Conservation (phyloP, 1,284 basidiomycete species). For the Malassezia cuniculi region DNA sequence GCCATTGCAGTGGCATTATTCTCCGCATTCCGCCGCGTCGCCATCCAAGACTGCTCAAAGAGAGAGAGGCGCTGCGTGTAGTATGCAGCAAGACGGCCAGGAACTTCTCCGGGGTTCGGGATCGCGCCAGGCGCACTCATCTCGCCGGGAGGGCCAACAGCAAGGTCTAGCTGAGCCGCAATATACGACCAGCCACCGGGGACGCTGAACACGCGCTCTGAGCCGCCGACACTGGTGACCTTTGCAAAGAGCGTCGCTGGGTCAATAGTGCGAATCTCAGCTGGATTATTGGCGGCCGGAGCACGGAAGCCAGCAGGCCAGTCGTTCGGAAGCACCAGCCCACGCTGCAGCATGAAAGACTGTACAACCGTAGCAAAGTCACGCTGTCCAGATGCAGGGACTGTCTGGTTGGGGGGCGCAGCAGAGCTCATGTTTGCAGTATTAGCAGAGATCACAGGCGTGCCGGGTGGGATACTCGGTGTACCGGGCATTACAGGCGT, state of each 20-base stretch:
- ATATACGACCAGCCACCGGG: conserved; percentile 36
- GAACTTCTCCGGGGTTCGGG: conserved; percentile 25
- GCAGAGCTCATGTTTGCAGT: no score
- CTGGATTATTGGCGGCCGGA: conserved; percentile 21
- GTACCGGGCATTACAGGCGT: no score
- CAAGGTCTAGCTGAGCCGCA: conserved; percentile 29
- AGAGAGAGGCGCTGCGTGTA: conserved; percentile 27
- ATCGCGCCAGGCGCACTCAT: conserved; percentile 22
- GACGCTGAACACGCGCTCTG: conserved; percentile 20
- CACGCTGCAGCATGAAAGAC: conserved; percentile 29
- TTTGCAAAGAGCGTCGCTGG: conserved; percentile 28
- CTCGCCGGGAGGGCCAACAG: conserved; percentile 21
- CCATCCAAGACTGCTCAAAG: conserved; percentile 38
- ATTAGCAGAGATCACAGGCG: no score
- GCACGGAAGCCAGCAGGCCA: conserved; percentile 24
- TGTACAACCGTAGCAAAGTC: conserved; percentile 32
- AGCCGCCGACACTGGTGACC: conserved; percentile 28
- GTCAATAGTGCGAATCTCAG: conserved; percentile 31
- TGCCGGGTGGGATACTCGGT: no score
- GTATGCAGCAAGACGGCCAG: conserved; percentile 30
- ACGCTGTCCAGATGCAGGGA: conserved; percentile 2
- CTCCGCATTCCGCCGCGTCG: conserved; percentile 19
- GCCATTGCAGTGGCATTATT: neutral
- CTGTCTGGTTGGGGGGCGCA: no score
- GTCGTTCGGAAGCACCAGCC: conserved; percentile 24